These are phyloP conservation scores for Gossypium ekmanianum DNA, from an alignment of 345 rosid species.

Conservation along the genomic window DNA sequence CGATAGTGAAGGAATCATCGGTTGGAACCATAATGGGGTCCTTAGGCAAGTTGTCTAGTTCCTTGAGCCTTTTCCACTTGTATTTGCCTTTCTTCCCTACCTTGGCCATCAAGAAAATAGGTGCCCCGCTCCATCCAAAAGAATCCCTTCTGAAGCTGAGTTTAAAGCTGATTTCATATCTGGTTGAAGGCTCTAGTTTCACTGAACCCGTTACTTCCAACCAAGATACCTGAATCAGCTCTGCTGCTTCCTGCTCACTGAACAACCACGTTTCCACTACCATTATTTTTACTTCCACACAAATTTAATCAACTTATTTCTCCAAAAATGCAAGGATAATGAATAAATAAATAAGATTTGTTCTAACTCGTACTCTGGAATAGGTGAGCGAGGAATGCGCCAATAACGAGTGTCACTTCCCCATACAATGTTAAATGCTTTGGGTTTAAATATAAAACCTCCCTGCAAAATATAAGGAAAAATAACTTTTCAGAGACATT, in stretches of 20 bases:
- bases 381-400: not conserved
- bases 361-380: not conserved
- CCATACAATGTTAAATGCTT: slow-evolving; percentile 23
- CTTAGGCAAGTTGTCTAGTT: slow-evolving; percentile 1
- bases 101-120: slow-evolving; percentile 57
- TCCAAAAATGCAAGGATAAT: not conserved
- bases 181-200: not conserved
- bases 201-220: slow-evolving; percentile 45
- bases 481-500: not conserved
- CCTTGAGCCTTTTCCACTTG: slow-evolving; percentile 26
- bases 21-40: slow-evolving; percentile 15
- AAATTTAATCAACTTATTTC: no score
- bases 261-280: not conserved
- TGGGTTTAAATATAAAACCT: not conserved
- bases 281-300: no score
- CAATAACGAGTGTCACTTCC: slow-evolving; percentile 18
- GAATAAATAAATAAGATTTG: not conserved
- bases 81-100: slow-evolving; percentile 44
- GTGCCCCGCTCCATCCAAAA: slow-evolving; percentile 45
- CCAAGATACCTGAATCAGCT: slow-evolving; percentile 54
- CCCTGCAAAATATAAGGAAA: not conserved
- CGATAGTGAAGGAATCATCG: slow-evolving; percentile 12
- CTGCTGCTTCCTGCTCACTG: not conserved
- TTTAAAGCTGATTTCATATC: slow-evolving; percentile 34
- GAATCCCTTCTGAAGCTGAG: slow-evolving; percentile 36